Evolutionary conservation across 1,139 yeast genomes (phyloP).

Genomic region (Blastobotrys arbuscula): DNA sequence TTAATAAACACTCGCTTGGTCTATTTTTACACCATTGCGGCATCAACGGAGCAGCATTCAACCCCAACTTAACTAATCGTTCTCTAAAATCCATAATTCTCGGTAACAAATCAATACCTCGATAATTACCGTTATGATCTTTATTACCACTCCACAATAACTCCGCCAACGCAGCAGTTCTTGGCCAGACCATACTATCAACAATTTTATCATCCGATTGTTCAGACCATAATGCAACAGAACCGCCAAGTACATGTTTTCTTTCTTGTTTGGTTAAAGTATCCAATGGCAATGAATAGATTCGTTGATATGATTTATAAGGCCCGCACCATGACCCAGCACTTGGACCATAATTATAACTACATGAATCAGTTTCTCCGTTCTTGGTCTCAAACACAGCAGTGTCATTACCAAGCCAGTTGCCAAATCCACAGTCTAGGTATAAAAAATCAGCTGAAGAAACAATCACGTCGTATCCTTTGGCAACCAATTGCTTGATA

Average conservation of each 20-base stretch:
- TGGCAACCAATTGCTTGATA: slow-evolving; percentile 34
- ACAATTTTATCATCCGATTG: slow-evolving; percentile 40
- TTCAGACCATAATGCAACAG: slow-evolving; percentile 45
- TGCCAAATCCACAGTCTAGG: slow-evolving; percentile 47
- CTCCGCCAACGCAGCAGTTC: slow-evolving; percentile 47
- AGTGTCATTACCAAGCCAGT: slow-evolving; percentile 40
- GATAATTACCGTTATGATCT: slow-evolving; percentile 31
- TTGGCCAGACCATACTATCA: slow-evolving; percentile 43
- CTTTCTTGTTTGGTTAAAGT: slow-evolving; percentile 36
- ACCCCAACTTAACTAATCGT: slow-evolving; percentile 39
- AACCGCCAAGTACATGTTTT: slow-evolving; percentile 41
- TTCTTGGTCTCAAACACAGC: slow-evolving; percentile 27
- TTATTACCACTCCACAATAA: slow-evolving; percentile 44
- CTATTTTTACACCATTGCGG: slow-evolving; percentile 40
- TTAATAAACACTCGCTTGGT: slow-evolving; percentile 11
- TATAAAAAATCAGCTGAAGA: slow-evolving; percentile 40
- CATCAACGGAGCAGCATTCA: slow-evolving; percentile 39
- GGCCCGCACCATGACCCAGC: slow-evolving; percentile 50
- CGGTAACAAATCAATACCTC: slow-evolving; percentile 36
- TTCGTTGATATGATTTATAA: slow-evolving; percentile 46
- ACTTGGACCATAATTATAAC: slow-evolving; percentile 33
- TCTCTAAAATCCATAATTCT: slow-evolving; percentile 44
- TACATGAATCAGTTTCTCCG: slow-evolving; percentile 26
- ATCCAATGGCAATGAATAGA: slow-evolving; percentile 39
- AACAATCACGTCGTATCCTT: slow-evolving; percentile 44